A percentile compares a stretch with the other conserved stretches of the same genome.
Conservation (phyloP, 345 rosid species). For the Hibiscus tridactylites region DNA sequence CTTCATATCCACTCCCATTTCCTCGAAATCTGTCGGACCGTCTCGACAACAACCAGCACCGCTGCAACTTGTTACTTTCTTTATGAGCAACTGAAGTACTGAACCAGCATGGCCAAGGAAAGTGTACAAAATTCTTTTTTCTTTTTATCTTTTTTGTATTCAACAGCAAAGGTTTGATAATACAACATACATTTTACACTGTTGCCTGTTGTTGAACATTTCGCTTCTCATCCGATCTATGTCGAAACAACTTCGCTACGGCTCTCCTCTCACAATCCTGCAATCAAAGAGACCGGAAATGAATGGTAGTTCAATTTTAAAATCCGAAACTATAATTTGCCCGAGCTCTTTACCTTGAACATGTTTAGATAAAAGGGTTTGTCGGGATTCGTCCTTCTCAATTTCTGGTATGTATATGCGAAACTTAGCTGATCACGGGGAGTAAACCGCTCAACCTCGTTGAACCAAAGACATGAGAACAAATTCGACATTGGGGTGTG, state of each 20-base stretch:
- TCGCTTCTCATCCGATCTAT: conserved; percentile 68
- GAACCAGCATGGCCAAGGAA: not conserved
- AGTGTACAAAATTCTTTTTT: conserved; percentile 3
- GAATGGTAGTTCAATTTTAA: not conserved
- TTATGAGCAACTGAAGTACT: not conserved
- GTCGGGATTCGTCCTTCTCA: conserved; percentile 68
- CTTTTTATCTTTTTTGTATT: not conserved
- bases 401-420: conserved; percentile 74
- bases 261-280: conserved; percentile 97
- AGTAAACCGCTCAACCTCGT: conserved; percentile 93
- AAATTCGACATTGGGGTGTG: conserved; percentile 97
- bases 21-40: not conserved
- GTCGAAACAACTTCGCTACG: conserved; percentile 74
- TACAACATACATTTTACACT: not conserved
- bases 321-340: not conserved
- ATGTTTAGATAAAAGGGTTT: conserved; percentile 79
- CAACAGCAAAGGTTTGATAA: not conserved
- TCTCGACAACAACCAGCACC: not conserved
- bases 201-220: conserved; percentile 26
- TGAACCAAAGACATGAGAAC: conserved; percentile 98
- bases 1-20: not conserved
- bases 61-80: not conserved
- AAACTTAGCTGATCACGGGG: conserved; percentile 98
- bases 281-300: conserved; percentile 5
- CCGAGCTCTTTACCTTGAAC: conserved; percentile 56